A percentile compares a stretch with the other conserved stretches of the same genome.
Evolutionary conservation across 2,329 filamentous ascomycete species (phyloP).

Genomic region (Xylariaceae sp.): DNA sequence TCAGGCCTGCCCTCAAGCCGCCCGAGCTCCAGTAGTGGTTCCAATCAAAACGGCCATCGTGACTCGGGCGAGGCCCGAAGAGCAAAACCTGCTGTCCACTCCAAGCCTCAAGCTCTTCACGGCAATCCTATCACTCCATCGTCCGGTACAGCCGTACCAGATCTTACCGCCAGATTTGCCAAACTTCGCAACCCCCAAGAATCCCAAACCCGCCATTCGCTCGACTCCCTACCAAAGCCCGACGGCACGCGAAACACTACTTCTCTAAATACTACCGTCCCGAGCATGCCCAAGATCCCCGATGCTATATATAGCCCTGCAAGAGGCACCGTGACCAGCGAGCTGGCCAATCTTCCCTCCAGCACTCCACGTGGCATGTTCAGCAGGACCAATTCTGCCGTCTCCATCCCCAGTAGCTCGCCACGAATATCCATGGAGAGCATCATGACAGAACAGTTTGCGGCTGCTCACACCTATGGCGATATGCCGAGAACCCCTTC

Average conservation of each 20-base stretch:
- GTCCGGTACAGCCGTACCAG: constrained; percentile 37
- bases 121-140: constrained; percentile 52
- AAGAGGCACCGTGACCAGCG: constrained; percentile 63
- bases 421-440: constrained; percentile 28
- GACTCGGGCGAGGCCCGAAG: constrained; percentile 20
- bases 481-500: constrained; percentile 36
- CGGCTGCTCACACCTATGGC: constrained; percentile 28
- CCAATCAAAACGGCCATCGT: no score
- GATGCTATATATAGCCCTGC: constrained; percentile 77
- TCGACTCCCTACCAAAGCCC: constrained; percentile 44
- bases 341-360: constrained; percentile 61
- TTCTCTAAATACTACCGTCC: constrained; percentile 47
- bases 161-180: constrained; percentile 55
- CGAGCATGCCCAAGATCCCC: constrained; percentile 64
- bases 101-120: constrained; percentile 65
- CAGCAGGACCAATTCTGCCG: constrained; percentile 53
- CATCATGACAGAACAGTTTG: constrained; percentile 34
- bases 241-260: constrained; percentile 37
- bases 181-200: constrained; percentile 46
- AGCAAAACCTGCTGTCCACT: constrained; percentile 50
- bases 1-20: constrained; percentile 5
- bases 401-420: constrained; percentile 32
- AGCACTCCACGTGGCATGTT: constrained; percentile 62
- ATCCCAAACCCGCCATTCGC: constrained; percentile 35
- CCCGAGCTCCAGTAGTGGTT: neutral